Percentiles rank a stretch among this genome's conserved stretches.
These are phyloP conservation scores for Casuarina equisetifolia DNA, from an alignment of 306 rosid genomes.

Conservation along the genomic window DNA sequence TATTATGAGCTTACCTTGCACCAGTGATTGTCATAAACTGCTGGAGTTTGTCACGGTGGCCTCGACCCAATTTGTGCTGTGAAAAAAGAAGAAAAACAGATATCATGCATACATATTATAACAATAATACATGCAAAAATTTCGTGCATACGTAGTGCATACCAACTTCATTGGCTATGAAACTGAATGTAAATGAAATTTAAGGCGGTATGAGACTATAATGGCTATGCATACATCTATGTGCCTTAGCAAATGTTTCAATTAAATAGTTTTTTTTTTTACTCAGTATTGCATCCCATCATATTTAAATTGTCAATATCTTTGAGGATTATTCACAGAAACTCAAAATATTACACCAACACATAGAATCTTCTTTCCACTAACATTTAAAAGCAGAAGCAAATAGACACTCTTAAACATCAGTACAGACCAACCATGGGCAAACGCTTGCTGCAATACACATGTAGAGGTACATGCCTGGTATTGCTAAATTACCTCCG, in stretches of 20 bases:
- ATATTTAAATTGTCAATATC: no score
- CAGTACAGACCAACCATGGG: no score
- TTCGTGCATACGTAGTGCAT: not conserved
- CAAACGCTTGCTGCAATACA: not conserved
- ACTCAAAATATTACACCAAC: not conserved
- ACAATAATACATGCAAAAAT: not conserved
- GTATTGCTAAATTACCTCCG: not conserved
- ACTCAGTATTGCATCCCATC: no score
- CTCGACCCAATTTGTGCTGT: constrained; percentile 91
- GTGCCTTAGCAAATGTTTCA: not conserved
- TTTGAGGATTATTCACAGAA: not conserved
- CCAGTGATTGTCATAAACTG: constrained; percentile 93
- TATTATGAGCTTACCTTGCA: constrained; percentile 60
- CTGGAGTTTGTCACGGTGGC: constrained; percentile 93
- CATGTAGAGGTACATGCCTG: not conserved
- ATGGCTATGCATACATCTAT: not conserved
- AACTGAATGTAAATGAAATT: not conserved
- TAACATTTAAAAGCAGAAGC: not conserved
- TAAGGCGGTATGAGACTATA: not conserved
- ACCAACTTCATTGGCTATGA: not conserved
- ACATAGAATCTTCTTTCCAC: not conserved
- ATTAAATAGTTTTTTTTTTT: no score
- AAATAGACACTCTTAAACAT: not conserved
- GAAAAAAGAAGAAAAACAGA: constrained; percentile 12
- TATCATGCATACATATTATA: not conserved